These are phyloP conservation scores for Oryza meridionalis DNA, from an alignment of 176 grass and related monocot species.

Conservation along the genomic window DNA sequence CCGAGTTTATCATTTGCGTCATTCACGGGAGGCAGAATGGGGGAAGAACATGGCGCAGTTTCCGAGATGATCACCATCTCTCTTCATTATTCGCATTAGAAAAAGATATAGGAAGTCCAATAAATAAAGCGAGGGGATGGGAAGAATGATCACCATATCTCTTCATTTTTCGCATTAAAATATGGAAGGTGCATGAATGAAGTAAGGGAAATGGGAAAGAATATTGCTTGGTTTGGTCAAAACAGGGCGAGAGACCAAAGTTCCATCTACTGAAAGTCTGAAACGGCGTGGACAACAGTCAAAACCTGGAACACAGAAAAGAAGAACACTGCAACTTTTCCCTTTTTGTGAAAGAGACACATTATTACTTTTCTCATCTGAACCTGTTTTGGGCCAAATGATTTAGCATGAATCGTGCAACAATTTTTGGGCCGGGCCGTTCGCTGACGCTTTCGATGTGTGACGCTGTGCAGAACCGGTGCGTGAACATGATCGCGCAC, in stretches of 20 bases:
- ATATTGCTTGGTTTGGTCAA: not conserved
- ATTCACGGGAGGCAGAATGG: not conserved
- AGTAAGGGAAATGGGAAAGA: not conserved
- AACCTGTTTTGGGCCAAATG: not conserved
- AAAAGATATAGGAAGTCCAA: not conserved
- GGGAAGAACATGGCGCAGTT: not conserved
- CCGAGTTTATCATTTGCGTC: not conserved
- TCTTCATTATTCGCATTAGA: not conserved
- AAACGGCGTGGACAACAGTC: not conserved
- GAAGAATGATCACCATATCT: not conserved
- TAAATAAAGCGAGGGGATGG: not conserved
- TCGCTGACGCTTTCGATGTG: not conserved
- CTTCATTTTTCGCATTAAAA: not conserved
- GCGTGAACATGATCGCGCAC: constrained; percentile 97
- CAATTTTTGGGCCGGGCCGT: not conserved
- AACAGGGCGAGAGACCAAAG: not conserved
- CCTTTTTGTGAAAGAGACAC: not conserved
- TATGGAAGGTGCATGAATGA: not conserved
- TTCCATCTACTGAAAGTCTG: not conserved
- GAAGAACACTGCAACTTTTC: not conserved
- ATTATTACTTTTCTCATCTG: not conserved
- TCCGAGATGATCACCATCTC: not conserved
- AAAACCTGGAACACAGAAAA: not conserved
- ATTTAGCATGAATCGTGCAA: not conserved
- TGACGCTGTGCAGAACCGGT: constrained; percentile 69